Evolutionary conservation across 352 stramenopile genomes (phyloP), one percentile per base, ranked within the genome.

Genomic region (Globisporangium nunn): DNA sequence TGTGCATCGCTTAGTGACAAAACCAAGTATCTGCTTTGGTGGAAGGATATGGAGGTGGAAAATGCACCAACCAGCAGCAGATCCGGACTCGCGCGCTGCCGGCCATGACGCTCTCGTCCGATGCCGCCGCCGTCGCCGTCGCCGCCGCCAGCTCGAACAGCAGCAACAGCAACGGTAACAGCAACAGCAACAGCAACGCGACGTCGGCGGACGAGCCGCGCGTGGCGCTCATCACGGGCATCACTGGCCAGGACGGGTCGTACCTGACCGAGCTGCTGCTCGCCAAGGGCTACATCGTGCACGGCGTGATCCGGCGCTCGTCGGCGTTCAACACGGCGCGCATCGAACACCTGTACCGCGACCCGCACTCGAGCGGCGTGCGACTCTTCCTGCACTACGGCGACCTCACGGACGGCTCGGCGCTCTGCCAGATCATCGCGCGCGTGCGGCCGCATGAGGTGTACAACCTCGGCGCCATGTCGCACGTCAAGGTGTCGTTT

Each of bases 391-490:
- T 99, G 50, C 97, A 99, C 77, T 99, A 99, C 65, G 97, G 97
- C 55, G 97, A 99, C 78, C 79, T 99, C 48, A 98, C 95, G 12
- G 97, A 99, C 75, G 94, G 88, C 53, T 98, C 93, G 12, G 99
- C 98, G 62, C 77, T 99, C 35, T 98, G 97, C 67, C 71, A 87
- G 58, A 97, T 99, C 64, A 94, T 99, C 59, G 77, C 89, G 6
- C 80, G 86, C n/a, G 78, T 98, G n/a, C 88, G 88, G 14, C 97
- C 97, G 1, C 79, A 97, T 59, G 97, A 99, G 75, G 96, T 99
- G 63, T 99, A 99, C 87, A 99, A 99, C 68, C 75, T 99, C 50
- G 97, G 93, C 8, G 97, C 97, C 28, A 99, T 99, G 96, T 98
- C 90, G 71, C 97, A 99, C 71, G 97, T 99, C 48, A 98, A 98